Conservation (phyloP, 805 yeast genomes). For the Yamadazyma kitorensis region DNA sequence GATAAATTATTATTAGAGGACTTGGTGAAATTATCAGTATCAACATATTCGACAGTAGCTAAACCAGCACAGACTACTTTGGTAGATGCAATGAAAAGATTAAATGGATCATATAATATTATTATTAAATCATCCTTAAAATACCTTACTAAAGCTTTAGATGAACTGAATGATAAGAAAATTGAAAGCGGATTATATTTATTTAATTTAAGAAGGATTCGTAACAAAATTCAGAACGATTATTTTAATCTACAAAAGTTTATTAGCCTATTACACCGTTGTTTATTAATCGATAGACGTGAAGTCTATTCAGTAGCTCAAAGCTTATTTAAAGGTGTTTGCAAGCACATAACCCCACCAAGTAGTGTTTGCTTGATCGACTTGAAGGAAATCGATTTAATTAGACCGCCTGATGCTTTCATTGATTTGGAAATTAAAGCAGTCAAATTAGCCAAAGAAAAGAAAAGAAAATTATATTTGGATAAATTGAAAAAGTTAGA, state of each 20-base stretch:
- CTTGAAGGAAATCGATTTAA: slow-evolving; percentile 35
- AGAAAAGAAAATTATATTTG: slow-evolving; percentile 46
- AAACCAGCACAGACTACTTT: slow-evolving; percentile 67
- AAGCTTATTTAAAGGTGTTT: slow-evolving; percentile 40
- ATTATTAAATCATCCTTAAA: slow-evolving; percentile 51
- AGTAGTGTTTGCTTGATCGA: slow-evolving; percentile 50
- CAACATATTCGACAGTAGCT: slow-evolving; percentile 69
- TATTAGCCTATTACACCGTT: slow-evolving; percentile 48
- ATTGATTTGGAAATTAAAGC: slow-evolving; percentile 59
- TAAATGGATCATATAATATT: slow-evolving; percentile 61
- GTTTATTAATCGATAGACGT: slow-evolving; percentile 54
- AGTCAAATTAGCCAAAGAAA: slow-evolving; percentile 60
- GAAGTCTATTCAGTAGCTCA: slow-evolving; percentile 56
- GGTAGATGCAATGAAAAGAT: slow-evolving; percentile 63
- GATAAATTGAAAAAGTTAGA: slow-evolving; percentile 44
- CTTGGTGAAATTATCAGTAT: slow-evolving; percentile 59
- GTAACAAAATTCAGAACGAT: slow-evolving; percentile 56
- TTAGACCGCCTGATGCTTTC: slow-evolving; percentile 60
- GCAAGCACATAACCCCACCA: slow-evolving; percentile 29
- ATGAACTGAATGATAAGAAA: slow-evolving; percentile 45
- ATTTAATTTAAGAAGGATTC: slow-evolving; percentile 56
- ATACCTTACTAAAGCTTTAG: slow-evolving; percentile 48
- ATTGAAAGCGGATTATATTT: slow-evolving; percentile 64
- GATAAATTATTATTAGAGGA: slow-evolving; percentile 66
- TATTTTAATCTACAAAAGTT: slow-evolving; percentile 48